These are phyloP conservation scores for Phytopythium aichiense DNA, from an alignment of 352 stramenopile species.

Conservation along the genomic window DNA sequence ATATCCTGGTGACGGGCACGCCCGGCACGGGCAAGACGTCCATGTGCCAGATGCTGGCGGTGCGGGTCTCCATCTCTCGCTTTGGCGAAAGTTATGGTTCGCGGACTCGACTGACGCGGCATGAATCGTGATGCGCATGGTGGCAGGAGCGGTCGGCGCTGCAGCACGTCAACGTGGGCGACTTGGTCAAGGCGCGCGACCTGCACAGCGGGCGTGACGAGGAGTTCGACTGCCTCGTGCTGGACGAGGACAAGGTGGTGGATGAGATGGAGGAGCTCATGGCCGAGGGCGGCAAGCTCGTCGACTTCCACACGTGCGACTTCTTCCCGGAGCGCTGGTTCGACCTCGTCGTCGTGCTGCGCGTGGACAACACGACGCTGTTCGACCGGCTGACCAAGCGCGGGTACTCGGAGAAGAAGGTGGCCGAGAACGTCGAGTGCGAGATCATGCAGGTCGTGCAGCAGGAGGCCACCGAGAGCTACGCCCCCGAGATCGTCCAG, in stretches of 20 bases:
- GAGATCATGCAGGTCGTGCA: constrained; percentile 99
- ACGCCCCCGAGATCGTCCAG: constrained; percentile 94
- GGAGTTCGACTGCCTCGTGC: constrained; percentile 94
- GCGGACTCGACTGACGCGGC: constrained; percentile 4
- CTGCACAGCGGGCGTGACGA: constrained; percentile 89
- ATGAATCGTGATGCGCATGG: constrained; percentile 4
- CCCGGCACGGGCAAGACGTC: constrained; percentile 95
- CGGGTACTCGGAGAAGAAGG: constrained; percentile 96
- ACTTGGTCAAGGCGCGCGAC: constrained; percentile 86
- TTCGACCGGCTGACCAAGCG: constrained; percentile 84
- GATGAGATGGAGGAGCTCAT: constrained; percentile 94
- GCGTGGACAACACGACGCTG: constrained; percentile 91
- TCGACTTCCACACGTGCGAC: constrained; percentile 98
- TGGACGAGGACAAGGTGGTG: constrained; percentile 97
- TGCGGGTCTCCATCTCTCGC: constrained; percentile 13
- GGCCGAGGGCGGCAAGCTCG: constrained; percentile 85
- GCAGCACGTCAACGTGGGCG: constrained; percentile 93
- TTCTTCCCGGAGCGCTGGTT: constrained; percentile 98
- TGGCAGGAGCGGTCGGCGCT: constrained; percentile 76
- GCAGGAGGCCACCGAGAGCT: constrained; percentile 94
- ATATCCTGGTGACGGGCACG: constrained; percentile 98
- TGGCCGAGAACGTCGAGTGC: constrained; percentile 95
- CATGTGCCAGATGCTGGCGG: constrained; percentile 89
- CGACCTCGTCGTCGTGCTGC: constrained; percentile 91
- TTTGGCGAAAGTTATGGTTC: neutral